Base-by-base conservation (phyloP, 1,284 basidiomycete species). In the Omphalotus olearius region DNA sequence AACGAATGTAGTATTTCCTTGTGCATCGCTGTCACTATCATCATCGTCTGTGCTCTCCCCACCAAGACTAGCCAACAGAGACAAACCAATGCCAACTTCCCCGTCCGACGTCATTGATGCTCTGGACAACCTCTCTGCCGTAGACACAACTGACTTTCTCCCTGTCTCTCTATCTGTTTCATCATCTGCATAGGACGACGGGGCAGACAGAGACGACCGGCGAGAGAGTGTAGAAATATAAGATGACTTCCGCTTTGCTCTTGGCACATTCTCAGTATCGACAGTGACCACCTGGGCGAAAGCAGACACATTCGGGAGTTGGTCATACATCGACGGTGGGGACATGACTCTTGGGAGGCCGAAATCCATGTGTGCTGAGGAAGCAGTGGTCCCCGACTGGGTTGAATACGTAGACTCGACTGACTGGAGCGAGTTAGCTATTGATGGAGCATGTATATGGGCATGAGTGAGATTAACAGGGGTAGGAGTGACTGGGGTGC, bases 21-120 rank as follows among this genome's bases (percentile, higher is more conserved):
- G 4, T 33, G 30, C 30, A 33, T 33, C 30, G 13, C 30, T 33
- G 20, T 26, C 17, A 33, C 30, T 33, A 13, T 33, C 30, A 17
- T 50, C 54, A 10, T 56, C 57, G 44, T 51, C 57, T 33, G 47
- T 52, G 26, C 45, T 45, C 25, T 45, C 50, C 11, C 33, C 51
- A 9, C 43, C 46, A 16, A 55, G 28, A 46, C 45, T 45, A 28
- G 54, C 35, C 40, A 60, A 17, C 16, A 57, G 45, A 7, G 58
- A 54, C 30, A 57, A 37, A 2, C 54, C 53, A 33, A 56, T 56
- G 1, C 57, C 59, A 14, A 55, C 47, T 43, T 59, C 59, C 16
- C 54, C 59, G 14, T 59, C 56, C 2, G 57, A 57, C 13, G 35
- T 47, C 6, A 40, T 43, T 20, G 45, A 52, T 33, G 47, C 49